Conservation (phyloP, 805 yeast genomes). For the Nakazawaea holstii region DNA sequence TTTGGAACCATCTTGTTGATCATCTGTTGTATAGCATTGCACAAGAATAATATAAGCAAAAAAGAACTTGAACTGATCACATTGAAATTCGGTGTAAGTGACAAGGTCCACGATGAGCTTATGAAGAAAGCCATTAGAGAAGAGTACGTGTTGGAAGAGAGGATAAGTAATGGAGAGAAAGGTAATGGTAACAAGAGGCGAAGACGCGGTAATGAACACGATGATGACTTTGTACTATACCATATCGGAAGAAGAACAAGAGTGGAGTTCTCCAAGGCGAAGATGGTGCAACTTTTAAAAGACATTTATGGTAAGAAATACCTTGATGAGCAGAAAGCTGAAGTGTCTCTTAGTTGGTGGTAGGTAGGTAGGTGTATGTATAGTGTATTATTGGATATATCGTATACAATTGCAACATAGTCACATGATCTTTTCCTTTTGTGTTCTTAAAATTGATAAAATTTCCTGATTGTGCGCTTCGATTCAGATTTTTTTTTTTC, state of each 20-base stretch:
- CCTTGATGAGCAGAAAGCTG: slow-evolving; percentile 23
- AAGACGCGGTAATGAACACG: slow-evolving; percentile 17
- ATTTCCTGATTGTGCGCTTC: too few species aligned
- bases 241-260: slow-evolving; percentile 23
- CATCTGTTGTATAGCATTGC: slow-evolving; percentile 19
- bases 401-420: too few species aligned
- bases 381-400: too few species aligned
- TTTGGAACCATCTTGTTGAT: slow-evolving; percentile 24
- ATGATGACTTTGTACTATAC: slow-evolving; percentile 16
- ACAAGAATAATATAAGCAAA: slow-evolving; percentile 22
- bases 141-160: slow-evolving; percentile 2
- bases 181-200: slow-evolving; percentile 5
- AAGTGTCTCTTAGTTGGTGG: slow-evolving; percentile 1
- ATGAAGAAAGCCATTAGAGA: slow-evolving; percentile 5
- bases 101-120: slow-evolving; percentile 1
- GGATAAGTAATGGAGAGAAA: not conserved
- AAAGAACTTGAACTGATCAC: slow-evolving; percentile 24
- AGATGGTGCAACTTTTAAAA: slow-evolving; percentile 21
- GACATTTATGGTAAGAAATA: slow-evolving; percentile 18
- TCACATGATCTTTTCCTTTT: too few species aligned
- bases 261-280: slow-evolving; percentile 20
- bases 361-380: too few species aligned
- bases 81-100: slow-evolving; percentile 17
- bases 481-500: too few species aligned
- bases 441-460: too few species aligned